These are phyloP conservation scores for Moesziomyces sp. DNA, from an alignment of 1,284 basidiomycete genomes.

Conservation along the genomic window DNA sequence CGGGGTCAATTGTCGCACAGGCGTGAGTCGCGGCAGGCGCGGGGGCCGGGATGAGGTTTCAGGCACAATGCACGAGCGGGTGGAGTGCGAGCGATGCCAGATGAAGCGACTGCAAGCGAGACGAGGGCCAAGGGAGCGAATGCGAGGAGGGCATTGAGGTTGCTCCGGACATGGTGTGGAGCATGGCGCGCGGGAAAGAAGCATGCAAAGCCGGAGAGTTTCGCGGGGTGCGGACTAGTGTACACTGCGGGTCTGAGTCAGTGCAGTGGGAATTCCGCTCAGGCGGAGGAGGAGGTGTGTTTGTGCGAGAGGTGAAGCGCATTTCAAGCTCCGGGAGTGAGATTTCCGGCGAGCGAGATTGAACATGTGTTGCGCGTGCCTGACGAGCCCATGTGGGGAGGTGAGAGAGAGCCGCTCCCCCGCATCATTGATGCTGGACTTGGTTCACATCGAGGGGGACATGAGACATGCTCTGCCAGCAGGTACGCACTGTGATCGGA, in stretches of 20 bases:
- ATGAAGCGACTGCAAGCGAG: background rate
- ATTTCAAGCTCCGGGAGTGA: background rate
- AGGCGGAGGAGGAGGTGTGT: background rate
- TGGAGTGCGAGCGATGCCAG: background rate
- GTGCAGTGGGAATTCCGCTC: too few relatives aligned
- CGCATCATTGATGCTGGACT: too few relatives aligned
- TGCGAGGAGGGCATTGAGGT: background rate
- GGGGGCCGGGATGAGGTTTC: background rate
- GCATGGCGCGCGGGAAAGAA: background rate
- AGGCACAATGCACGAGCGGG: background rate
- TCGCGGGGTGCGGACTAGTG: background rate
- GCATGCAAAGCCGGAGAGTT: background rate
- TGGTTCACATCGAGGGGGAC: too few relatives aligned
- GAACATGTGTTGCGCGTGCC: background rate
- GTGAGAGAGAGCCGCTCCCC: too few relatives aligned
- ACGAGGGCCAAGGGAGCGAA: background rate
- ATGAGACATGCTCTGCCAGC: too few relatives aligned
- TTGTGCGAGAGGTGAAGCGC: background rate
- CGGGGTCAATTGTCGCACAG: background rate
- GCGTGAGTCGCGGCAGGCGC: too few relatives aligned
- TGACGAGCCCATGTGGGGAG: background rate
- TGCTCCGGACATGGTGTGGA: background rate
- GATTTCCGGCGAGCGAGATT: background rate
- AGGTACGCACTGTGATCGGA: too few relatives aligned
- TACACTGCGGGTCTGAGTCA: too few relatives aligned